phyloP scores from a whole-genome alignment of 1,139 yeast genomes.

The Kodamaea plutei region DNA sequence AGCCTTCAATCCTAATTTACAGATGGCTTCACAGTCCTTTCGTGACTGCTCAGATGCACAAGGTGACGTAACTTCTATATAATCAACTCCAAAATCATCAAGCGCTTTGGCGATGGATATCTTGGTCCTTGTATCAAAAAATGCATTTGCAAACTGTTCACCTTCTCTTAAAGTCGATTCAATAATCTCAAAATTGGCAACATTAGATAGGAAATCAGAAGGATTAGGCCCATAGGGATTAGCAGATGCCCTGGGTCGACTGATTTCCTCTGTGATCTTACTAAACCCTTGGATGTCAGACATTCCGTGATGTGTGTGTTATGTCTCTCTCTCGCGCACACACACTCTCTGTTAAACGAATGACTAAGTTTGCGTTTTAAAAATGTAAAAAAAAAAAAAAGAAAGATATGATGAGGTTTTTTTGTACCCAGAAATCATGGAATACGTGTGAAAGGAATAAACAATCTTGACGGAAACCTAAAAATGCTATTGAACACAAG shows the following conservation, averaged over 20 bases:
- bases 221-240: slow-evolving; percentile 61
- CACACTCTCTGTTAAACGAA: too few relatives aligned
- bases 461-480: too few relatives aligned
- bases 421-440: too few relatives aligned
- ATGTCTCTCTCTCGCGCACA: too few relatives aligned
- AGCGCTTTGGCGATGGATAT: slow-evolving; percentile 55
- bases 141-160: slow-evolving; percentile 59
- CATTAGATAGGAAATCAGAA: slow-evolving; percentile 53
- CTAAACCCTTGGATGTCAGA: slow-evolving; percentile 7
- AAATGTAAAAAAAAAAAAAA: too few relatives aligned
- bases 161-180: slow-evolving; percentile 59
- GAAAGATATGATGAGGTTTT: too few relatives aligned
- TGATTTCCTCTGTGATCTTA: slow-evolving; percentile 7
- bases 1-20: slow-evolving; percentile 52
- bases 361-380: too few relatives aligned
- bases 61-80: slow-evolving; percentile 56
- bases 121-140: slow-evolving; percentile 51
- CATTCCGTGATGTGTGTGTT: background rate
- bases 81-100: slow-evolving; percentile 58
- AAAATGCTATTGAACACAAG: too few relatives aligned
- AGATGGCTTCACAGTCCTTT: slow-evolving; percentile 53
- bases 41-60: slow-evolving; percentile 57
- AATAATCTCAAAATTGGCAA: slow-evolving; percentile 47
- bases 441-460: too few relatives aligned
- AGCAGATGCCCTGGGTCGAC: slow-evolving; percentile 7